A percentile compares a stretch with the other conserved stretches of the same genome.
phyloP scores from a whole-genome alignment of 1,284 basidiomycete genomes.

The Fomitopsis palustris region DNA sequence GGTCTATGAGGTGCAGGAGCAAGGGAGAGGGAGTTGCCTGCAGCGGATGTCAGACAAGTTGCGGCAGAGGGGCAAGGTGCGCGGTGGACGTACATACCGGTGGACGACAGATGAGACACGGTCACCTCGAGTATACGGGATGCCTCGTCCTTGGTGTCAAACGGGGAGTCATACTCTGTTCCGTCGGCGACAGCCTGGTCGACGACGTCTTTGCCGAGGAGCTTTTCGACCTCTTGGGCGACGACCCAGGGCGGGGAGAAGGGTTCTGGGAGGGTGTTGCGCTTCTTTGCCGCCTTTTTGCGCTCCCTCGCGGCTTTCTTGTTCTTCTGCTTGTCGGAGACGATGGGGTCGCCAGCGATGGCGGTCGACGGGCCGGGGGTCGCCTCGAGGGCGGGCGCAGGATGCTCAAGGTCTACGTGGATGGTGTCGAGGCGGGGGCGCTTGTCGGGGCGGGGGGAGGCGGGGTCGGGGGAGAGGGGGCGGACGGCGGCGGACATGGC shows the following conservation, averaged over 20 bases:
- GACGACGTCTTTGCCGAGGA: slow-evolving; percentile 64
- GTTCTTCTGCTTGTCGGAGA: slow-evolving; percentile 2
- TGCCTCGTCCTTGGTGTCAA: slow-evolving; percentile 50
- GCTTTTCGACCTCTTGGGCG: slow-evolving; percentile 62
- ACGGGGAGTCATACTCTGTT: slow-evolving; percentile 56
- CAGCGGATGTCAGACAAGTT: background rate
- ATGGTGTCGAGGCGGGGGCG: slow-evolving; percentile 33
- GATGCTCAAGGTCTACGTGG: slow-evolving; percentile 5
- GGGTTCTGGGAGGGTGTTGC: slow-evolving; percentile 46
- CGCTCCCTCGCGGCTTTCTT: slow-evolving; percentile 2
- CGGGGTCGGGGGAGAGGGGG: background rate
- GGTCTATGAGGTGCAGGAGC: slow-evolving; percentile 45
- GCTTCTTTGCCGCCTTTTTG: slow-evolving; percentile 4
- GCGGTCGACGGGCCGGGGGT: background rate
- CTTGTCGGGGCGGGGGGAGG: slow-evolving; percentile 30
- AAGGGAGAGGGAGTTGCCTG: slow-evolving; percentile 71
- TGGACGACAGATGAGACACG: slow-evolving; percentile 60
- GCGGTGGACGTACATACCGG: slow-evolving; percentile 43
- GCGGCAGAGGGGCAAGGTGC: background rate
- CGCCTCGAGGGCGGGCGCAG: background rate
- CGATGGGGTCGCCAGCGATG: background rate
- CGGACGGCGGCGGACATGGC: background rate
- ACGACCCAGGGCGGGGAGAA: slow-evolving; percentile 76
- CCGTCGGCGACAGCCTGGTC: slow-evolving; percentile 46
- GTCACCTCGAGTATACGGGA: slow-evolving; percentile 48